phyloP scores from a whole-genome alignment of 1,284 basidiomycete genomes.

The Ustilago loliicola region DNA sequence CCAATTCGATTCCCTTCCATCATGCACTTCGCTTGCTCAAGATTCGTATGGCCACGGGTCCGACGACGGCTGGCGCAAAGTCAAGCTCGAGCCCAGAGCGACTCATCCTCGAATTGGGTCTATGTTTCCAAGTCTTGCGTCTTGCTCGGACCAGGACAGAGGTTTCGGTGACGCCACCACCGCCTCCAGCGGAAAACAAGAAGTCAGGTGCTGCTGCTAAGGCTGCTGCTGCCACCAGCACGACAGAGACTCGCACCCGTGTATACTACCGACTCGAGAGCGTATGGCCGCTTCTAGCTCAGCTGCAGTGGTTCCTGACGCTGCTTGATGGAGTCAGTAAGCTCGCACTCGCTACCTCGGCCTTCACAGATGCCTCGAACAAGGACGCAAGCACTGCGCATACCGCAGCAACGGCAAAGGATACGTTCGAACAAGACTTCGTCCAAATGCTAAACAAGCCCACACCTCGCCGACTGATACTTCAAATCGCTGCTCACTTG shows the following conservation, averaged over 20 bases:
- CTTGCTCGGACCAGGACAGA: slow-evolving; percentile 28
- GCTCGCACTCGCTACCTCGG: slow-evolving; percentile 26
- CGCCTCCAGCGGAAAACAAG: slow-evolving; percentile 27
- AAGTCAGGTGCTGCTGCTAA: slow-evolving; percentile 20
- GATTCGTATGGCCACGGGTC: slow-evolving; percentile 41
- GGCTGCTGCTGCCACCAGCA: slow-evolving; percentile 1
- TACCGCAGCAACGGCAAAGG: background rate
- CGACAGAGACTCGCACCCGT: slow-evolving; percentile 17
- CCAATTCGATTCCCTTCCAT: slow-evolving; percentile 35
- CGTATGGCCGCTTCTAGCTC: slow-evolving; percentile 47
- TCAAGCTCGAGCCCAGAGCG: slow-evolving; percentile 17
- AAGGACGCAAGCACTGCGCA: background rate
- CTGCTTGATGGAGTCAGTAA: slow-evolving; percentile 38
- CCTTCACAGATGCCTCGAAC: background rate
- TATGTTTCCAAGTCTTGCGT: slow-evolving; percentile 40
- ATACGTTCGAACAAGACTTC: slow-evolving; percentile 23
- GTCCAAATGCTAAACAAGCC: slow-evolving; percentile 42
- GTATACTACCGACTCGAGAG: slow-evolving; percentile 49
- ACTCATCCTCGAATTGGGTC: slow-evolving; percentile 32
- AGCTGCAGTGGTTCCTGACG: slow-evolving; percentile 46
- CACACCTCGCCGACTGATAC: slow-evolving; percentile 37
- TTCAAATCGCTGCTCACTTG: slow-evolving; percentile 34
- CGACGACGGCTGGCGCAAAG: background rate
- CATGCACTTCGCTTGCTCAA: slow-evolving; percentile 48
- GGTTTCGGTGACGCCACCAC: slow-evolving; percentile 10